These are phyloP conservation scores for Radiomyces spectabilis DNA, from an alignment of 192 early-diverging fungal species.

Conservation along the genomic window DNA sequence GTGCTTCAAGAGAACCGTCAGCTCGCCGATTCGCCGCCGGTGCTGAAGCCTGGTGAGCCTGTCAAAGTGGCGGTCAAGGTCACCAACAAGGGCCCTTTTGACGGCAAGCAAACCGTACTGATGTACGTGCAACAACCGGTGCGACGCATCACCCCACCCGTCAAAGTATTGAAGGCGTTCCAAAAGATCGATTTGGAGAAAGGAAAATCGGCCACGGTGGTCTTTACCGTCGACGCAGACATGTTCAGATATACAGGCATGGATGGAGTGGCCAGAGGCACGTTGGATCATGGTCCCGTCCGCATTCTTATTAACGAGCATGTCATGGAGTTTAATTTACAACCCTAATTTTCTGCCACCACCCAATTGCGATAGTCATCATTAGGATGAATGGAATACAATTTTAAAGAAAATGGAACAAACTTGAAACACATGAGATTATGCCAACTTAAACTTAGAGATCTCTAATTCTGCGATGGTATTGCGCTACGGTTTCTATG, in stretches of 20 bases:
- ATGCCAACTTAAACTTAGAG: no score
- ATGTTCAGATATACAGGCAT: slow-evolving; percentile 15
- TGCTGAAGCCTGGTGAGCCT: slow-evolving; percentile 3
- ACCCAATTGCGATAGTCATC: no score
- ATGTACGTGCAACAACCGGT: slow-evolving; percentile 49
- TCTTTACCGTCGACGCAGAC: slow-evolving; percentile 31
- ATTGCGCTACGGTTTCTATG: slow-evolving; percentile 1
- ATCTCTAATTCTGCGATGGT: no score
- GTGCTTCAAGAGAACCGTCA: neutral
- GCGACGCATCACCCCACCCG: slow-evolving; percentile 42
- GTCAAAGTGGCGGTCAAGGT: slow-evolving; percentile 28
- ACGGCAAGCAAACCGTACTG: slow-evolving; percentile 48
- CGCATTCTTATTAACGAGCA: neutral
- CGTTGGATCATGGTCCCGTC: slow-evolving; percentile 4
- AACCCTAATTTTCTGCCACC: no score
- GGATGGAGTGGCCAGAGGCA: slow-evolving; percentile 2
- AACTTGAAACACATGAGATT: no score
- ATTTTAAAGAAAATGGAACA: no score
- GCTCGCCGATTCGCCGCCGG: neutral
- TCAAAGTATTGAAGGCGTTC: slow-evolving; percentile 44
- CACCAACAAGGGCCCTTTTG: slow-evolving; percentile 34
- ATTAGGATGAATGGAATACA: no score
- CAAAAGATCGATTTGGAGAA: slow-evolving; percentile 32
- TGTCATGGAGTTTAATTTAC: neutral
- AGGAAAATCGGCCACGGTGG: slow-evolving; percentile 32